Evolutionary conservation across 306 rosid genomes (phyloP).

Genomic region (Senna siamea): DNA sequence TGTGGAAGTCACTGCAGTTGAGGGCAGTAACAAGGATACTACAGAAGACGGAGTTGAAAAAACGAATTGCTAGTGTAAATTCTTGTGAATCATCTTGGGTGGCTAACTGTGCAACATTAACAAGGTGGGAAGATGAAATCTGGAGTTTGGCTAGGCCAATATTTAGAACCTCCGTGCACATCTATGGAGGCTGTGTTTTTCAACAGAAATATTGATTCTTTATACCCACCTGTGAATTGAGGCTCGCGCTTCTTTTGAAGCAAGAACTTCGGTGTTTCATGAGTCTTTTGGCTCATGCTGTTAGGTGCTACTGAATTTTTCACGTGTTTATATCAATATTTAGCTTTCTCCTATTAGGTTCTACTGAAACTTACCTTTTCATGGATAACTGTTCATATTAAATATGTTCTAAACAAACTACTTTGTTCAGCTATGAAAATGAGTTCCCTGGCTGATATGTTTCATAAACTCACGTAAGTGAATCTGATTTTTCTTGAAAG

Average conservation of each 20-base stretch:
- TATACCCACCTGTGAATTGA: slow-evolving; percentile 57
- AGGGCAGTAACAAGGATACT: slow-evolving; percentile 40
- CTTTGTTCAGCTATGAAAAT: slow-evolving; percentile 34
- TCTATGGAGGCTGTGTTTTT: slow-evolving; percentile 40
- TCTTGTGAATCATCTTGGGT: slow-evolving; percentile 49
- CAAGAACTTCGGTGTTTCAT: slow-evolving; percentile 43
- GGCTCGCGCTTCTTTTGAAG: slow-evolving; percentile 38
- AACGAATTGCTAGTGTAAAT: slow-evolving; percentile 61
- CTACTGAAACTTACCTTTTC: slow-evolving; percentile 33
- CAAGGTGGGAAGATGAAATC: slow-evolving; percentile 70
- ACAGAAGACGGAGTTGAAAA: slow-evolving; percentile 40
- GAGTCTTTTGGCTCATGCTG: slow-evolving; percentile 46
- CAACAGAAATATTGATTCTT: slow-evolving; percentile 62
- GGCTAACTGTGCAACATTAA: slow-evolving; percentile 63
- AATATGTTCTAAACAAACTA: slow-evolving; percentile 15
- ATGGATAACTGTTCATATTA: slow-evolving; percentile 47
- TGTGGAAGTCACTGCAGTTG: slow-evolving; percentile 29
- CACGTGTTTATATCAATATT: slow-evolving; percentile 57
- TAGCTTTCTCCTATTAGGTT: slow-evolving; percentile 45
- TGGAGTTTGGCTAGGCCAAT: slow-evolving; percentile 56
- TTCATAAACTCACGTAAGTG: slow-evolving; percentile 7
- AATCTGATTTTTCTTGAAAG: slow-evolving; percentile 25
- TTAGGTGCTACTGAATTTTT: slow-evolving; percentile 49
- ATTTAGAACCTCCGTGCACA: slow-evolving; percentile 51
- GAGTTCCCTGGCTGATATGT: slow-evolving; percentile 30